phyloP scores from a whole-genome alignment of 768 basidiomycete genomes.

The Hebeloma cylindrosporum region DNA sequence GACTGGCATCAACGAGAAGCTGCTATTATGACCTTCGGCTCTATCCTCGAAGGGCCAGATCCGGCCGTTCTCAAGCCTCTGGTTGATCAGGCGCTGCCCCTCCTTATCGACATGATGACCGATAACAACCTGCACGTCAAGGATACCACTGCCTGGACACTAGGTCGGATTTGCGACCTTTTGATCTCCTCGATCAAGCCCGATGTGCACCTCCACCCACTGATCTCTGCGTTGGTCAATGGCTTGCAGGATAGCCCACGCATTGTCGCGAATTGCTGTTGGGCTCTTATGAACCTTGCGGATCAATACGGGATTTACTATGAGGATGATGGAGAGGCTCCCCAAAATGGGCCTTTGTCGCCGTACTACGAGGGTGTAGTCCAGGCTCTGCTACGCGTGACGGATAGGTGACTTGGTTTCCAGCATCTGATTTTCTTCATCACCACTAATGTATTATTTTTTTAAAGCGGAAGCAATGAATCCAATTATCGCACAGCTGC shows the following conservation, averaged over 20 bases:
- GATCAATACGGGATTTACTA: conserved; percentile 77
- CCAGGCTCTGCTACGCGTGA: conserved; percentile 77
- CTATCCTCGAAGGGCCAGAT: conserved; percentile 96
- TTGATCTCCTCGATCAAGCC: conserved; percentile 85
- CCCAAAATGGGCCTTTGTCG: conserved; percentile 66
- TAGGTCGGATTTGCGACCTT: conserved; percentile 92
- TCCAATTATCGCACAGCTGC: conserved; percentile 92
- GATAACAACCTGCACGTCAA: conserved; percentile 86
- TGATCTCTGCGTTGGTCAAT: conserved; percentile 79
- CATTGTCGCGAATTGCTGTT: conserved; percentile 92
- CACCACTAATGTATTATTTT: background rate
- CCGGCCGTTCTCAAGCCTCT: conserved; percentile 84
- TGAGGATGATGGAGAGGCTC: conserved; percentile 59
- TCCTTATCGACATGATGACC: conserved; percentile 93
- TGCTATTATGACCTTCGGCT: conserved; percentile 97
- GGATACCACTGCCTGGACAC: conserved; percentile 97
- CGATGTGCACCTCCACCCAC: conserved; percentile 80
- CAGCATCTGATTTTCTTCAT: background rate
- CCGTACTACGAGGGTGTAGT: conserved; percentile 90
- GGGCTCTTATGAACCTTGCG: conserved; percentile 94
- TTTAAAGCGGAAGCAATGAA: conserved; percentile 73
- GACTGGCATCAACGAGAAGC: conserved; percentile 98
- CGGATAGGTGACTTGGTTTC: conserved; percentile 69
- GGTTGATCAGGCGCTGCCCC: conserved; percentile 90
- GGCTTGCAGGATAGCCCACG: conserved; percentile 81